Evolutionary conservation across 2,329 filamentous ascomycete genomes (phyloP).

Genomic region (Daldinia eschscholtzii): DNA sequence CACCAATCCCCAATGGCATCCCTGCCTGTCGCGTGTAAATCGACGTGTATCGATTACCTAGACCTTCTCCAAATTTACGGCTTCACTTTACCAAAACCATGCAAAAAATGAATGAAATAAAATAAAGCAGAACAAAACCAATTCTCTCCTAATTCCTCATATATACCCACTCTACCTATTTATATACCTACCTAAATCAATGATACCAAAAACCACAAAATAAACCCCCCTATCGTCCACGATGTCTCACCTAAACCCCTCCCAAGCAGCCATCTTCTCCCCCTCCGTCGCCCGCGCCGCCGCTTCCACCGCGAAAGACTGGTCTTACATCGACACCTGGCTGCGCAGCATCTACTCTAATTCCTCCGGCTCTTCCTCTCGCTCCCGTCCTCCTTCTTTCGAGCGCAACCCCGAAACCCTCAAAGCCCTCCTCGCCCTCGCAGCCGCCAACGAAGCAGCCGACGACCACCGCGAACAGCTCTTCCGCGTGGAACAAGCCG

Average conservation of each 20-base stretch:
- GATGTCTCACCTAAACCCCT: conserved; percentile 53
- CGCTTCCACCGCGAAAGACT: conserved; percentile 87
- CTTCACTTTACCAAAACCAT: not conserved
- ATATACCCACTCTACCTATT: conserved; percentile 25
- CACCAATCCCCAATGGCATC: conserved; percentile 27
- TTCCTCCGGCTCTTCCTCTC: conserved; percentile 5
- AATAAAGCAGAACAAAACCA: not conserved
- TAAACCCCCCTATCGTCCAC: not conserved
- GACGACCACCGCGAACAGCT: conserved; percentile 76
- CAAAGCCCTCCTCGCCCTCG: conserved; percentile 78
- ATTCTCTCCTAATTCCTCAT: not conserved
- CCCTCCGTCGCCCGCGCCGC: conserved; percentile 78
- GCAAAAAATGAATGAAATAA: not conserved
- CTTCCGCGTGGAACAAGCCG: conserved; percentile 69
- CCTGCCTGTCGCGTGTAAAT: conserved; percentile 32
- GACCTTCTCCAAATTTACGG: conserved; percentile 1
- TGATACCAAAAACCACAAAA: not conserved
- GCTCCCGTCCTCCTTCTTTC: conserved; percentile 74
- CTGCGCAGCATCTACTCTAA: conserved; percentile 71
- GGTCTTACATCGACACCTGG: conserved; percentile 90
- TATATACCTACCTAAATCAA: not conserved
- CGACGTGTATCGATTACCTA: not conserved
- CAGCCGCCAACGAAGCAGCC: conserved; percentile 80
- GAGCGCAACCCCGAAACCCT: conserved; percentile 90
- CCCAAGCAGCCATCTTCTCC: conserved; percentile 68